Conservation (phyloP, 2,329 filamentous ascomycete species). For the Volutella citrinella region DNA sequence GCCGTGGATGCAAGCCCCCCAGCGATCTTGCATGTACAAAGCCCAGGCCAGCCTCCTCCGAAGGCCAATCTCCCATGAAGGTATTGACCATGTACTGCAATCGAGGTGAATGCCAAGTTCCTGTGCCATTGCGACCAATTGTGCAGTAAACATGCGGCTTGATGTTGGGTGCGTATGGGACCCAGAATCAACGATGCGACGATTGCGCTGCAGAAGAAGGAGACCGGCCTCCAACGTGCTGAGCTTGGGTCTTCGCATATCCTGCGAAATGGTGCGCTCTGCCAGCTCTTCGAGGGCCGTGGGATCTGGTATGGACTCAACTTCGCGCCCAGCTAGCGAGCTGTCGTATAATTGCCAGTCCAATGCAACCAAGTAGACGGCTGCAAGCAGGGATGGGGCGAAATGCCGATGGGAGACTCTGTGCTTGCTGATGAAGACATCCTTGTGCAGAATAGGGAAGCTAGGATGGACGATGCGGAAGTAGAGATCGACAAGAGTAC, state of each 20-base stretch:
- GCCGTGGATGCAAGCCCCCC: conserved; percentile 56
- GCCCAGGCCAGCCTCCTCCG: conserved; percentile 62
- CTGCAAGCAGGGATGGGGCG: conserved; percentile 55
- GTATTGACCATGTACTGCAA: conserved; percentile 60
- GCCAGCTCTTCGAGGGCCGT: conserved; percentile 36
- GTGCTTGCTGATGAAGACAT: conserved; percentile 61
- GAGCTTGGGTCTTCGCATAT: conserved; percentile 51
- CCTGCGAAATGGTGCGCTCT: conserved; percentile 42
- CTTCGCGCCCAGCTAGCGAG: conserved; percentile 37
- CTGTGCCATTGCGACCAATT: conserved; percentile 55
- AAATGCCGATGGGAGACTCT: conserved; percentile 55
- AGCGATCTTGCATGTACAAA: conserved; percentile 64
- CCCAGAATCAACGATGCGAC: conserved; percentile 33
- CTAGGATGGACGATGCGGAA: conserved; percentile 60
- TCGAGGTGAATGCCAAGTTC: conserved; percentile 60
- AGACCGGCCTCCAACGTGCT: conserved; percentile 55
- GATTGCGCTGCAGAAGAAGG: conserved; percentile 47
- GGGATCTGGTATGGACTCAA: conserved; percentile 27
- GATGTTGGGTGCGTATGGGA: conserved; percentile 20
- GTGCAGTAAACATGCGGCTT: conserved; percentile 48
- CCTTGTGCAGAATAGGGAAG: conserved; percentile 59
- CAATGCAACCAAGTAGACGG: conserved; percentile 60
- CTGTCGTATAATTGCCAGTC: conserved; percentile 60
- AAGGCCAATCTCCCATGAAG: conserved; percentile 60
- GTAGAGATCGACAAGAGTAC: conserved; percentile 63